Evolutionary conservation across 1,284 basidiomycete species (phyloP), one percentile per base, ranked within the genome.

Genomic region (Crepidotus sp.): DNA sequence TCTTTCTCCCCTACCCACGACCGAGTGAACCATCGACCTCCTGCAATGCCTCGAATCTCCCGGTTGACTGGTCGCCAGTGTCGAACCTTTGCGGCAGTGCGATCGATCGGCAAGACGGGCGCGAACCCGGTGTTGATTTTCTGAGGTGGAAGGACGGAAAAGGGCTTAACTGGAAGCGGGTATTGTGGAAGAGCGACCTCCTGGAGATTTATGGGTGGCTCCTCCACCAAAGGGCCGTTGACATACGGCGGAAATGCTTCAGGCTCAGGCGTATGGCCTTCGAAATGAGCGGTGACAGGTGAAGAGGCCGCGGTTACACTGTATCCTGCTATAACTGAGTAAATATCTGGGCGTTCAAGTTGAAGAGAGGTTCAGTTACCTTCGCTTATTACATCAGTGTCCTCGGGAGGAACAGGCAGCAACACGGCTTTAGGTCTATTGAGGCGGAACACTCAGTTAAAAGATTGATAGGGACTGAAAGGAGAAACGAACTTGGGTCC

Each of bases 1-100:
- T 83, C 80, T 59, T 83, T 85, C 48, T 79, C 78, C n/a, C 83
- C 84, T 10, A 83, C 80, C 83, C 83, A 87, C 10, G 80, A 66
- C 21, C 71, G 72, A 6, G 76, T 64, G 54, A 86, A 80, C 84
- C 84, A 87, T 21, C 83, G 73, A 2, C 83, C 83, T 10, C 83
- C 83, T 24, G 78, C 84, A 42, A 87, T 84, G 7, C 83, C 84
- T 32, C 81, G 69, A 36, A 87, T 76, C 59, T 87, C 84, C 38
- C 84, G 74, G 46, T 80, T 71, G 4, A 81, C 83, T 32, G 71
- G 59, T 36, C 82, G 72, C 83, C 83, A 87, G 46, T 73, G 76
- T 32, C 83, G 74, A 11, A 76, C 74, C 51, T 75, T 73, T 31
- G 69, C 72, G 8, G 67, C 66, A 22, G 66, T 72, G 54, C 73